Evolutionary conservation across 2,329 filamentous ascomycete genomes (phyloP).

Genomic region (Alternaria novae-zelandiae): DNA sequence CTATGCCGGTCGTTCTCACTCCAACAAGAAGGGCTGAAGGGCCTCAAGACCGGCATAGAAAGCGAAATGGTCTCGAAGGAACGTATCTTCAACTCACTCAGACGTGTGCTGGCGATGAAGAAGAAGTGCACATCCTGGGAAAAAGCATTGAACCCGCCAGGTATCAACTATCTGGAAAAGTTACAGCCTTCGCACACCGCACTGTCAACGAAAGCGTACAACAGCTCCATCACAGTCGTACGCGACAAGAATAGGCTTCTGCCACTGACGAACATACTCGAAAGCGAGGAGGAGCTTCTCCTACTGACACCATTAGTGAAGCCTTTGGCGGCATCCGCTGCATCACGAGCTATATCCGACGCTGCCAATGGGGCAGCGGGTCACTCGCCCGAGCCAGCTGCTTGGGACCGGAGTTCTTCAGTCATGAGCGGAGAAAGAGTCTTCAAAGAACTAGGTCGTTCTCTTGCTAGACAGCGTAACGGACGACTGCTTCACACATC

Average conservation of each 20-base stretch:
- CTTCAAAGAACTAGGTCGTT: constrained; percentile 86
- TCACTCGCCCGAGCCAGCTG: constrained; percentile 61
- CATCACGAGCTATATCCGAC: constrained; percentile 73
- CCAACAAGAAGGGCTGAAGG: constrained; percentile 89
- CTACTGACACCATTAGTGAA: constrained; percentile 89
- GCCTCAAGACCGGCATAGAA: constrained; percentile 85
- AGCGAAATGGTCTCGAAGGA: constrained; percentile 86
- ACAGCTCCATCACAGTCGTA: constrained; percentile 90
- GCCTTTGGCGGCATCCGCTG: constrained; percentile 85
- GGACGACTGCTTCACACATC: constrained; percentile 91
- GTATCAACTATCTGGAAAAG: constrained; percentile 75
- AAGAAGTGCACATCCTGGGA: constrained; percentile 87
- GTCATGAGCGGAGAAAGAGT: constrained; percentile 93
- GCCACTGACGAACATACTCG: constrained; percentile 80
- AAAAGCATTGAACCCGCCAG: constrained; percentile 85
- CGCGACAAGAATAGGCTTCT: constrained; percentile 85
- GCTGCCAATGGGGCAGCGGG: constrained; percentile 59
- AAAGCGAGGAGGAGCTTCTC: constrained; percentile 86
- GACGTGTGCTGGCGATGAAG: constrained; percentile 81
- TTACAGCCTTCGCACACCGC: constrained; percentile 83
- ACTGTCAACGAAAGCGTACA: constrained; percentile 85
- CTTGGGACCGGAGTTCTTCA: constrained; percentile 64
- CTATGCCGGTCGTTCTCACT: constrained; percentile 87
- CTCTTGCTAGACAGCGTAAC: constrained; percentile 82
- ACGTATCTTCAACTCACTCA: constrained; percentile 79